Conservation (phyloP, 495 filamentous ascomycete genomes). For the Penicillium simplicissimum region DNA sequence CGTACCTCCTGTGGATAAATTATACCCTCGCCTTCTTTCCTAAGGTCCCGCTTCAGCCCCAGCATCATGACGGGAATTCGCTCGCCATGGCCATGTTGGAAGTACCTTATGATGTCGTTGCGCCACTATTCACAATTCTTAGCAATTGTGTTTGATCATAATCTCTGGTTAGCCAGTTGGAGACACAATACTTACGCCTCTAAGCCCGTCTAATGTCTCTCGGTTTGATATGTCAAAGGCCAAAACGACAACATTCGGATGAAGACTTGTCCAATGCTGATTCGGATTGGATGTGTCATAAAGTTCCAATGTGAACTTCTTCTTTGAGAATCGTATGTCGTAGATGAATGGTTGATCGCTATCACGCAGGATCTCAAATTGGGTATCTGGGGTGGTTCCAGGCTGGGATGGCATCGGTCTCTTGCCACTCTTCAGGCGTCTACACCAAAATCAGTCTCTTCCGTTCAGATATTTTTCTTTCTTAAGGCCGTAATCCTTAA, state of each 20-base stretch:
- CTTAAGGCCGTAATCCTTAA: background rate
- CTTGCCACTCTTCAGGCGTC: conserved; percentile 32
- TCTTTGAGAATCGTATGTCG: conserved; percentile 66
- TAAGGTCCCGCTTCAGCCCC: conserved; percentile 79
- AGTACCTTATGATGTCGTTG: conserved; percentile 62
- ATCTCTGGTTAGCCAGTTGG: no score
- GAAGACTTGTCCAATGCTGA: conserved; percentile 68
- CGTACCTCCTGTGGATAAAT: conserved; percentile 70
- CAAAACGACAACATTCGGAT: conserved; percentile 71
- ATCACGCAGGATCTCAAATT: conserved; percentile 59
- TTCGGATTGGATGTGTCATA: conserved; percentile 77
- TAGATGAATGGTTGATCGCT: conserved; percentile 82
- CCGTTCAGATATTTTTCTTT: background rate
- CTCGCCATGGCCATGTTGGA: conserved; percentile 57
- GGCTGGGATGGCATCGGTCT: conserved; percentile 11
- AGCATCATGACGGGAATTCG: conserved; percentile 72
- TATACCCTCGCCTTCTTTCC: conserved; percentile 66
- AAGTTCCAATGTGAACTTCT: conserved; percentile 71
- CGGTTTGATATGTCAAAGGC: conserved; percentile 80
- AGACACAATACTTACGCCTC: conserved; percentile 42
- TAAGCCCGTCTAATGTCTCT: conserved; percentile 61
- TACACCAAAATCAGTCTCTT: conserved; percentile 13
- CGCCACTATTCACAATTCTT: conserved; percentile 57
- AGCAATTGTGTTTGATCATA: background rate
- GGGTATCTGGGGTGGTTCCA: background rate